Base-by-base conservation (phyloP, 768 basidiomycete genomes). In the Arthromyces matolae region DNA sequence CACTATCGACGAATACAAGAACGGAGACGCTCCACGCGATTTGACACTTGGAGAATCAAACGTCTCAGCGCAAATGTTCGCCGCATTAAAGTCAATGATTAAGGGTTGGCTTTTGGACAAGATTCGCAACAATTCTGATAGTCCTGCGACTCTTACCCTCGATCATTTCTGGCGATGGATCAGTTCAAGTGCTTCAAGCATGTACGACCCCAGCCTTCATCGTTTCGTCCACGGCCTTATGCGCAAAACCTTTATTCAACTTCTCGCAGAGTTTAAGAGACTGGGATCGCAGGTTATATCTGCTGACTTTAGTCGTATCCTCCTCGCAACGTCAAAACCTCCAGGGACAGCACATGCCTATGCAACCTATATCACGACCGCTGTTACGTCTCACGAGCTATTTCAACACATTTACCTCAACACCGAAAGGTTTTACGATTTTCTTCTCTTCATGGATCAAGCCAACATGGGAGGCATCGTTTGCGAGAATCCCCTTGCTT, bases 121-220 rank as follows among this genome's bases (percentile, higher is more conserved):
- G 58, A 80, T 92, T 42, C 81, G 81, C 54, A 71, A 77, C 51
- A 77, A 84, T 54, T 79, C 78, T 25, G 75, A 79, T 12, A 79
- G 81, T 49, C 82, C 85, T 0, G 84, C 88, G 0, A 75, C 78
- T 2, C 59, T 89, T 3, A 81, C 84, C 3, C 78, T 96, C 43
- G 89, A 94, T 59, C 93, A 98, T 66, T 97, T 98, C 70, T 97
- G 94, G 93, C 77, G 96, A 34, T 99, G 96, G 96, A 79, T 96
- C 54, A 88, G 84, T 63, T 92, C 92, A 2, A 82, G 79, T 35
- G 76, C 83, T 5, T 89, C 93, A 14, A 78, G 84, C 49, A 81
- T 98, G 72, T 94, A 92, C 62, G 96, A 99, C 60, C 84, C 93
- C 1, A 86, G 90, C 49, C 76, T 99, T 5, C 93, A 97, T 61